Conservation (phyloP, 352 stramenopile genomes). For the Bremia lactucae region DNA sequence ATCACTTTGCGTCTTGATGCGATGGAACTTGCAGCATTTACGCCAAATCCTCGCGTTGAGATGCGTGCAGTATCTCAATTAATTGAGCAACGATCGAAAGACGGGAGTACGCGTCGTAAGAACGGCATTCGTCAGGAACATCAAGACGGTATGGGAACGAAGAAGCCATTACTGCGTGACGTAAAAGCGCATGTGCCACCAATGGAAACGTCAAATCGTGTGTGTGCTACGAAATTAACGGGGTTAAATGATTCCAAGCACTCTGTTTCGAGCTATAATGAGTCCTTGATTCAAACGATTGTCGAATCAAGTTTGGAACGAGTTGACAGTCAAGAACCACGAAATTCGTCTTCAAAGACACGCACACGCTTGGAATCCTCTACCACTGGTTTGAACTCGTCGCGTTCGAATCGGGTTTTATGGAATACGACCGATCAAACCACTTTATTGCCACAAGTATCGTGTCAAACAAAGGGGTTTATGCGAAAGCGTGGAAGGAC, state of each 20-base stretch:
- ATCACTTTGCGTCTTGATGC: conserved; percentile 4
- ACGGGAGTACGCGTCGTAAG: conserved; percentile 1
- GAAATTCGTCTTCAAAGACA: neutral
- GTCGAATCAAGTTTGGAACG: conserved; percentile 1
- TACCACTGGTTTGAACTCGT: neutral
- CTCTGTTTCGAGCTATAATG: no score
- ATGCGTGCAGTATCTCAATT: conserved; percentile 13
- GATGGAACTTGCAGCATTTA: conserved; percentile 15
- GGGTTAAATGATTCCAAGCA: neutral
- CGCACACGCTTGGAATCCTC: neutral
- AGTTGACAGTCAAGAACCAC: neutral
- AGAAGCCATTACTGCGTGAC: neutral
- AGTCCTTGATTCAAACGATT: no score
- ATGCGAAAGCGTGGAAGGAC: conserved; percentile 3
- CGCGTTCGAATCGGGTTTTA: conserved; percentile 3
- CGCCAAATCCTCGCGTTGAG: conserved; percentile 7
- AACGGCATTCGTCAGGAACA: neutral
- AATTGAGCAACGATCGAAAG: conserved; percentile 16
- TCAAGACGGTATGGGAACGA: neutral
- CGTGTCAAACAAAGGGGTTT: neutral
- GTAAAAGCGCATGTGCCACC: neutral
- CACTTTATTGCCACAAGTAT: conserved; percentile 1
- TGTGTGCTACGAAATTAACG: neutral
- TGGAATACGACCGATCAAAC: conserved; percentile 1
- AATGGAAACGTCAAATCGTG: no score